A percentile compares a stretch with the other conserved stretches of the same genome.
Conservation (phyloP, 2,329 filamentous ascomycete species). For the Monosporascus sp. region DNA sequence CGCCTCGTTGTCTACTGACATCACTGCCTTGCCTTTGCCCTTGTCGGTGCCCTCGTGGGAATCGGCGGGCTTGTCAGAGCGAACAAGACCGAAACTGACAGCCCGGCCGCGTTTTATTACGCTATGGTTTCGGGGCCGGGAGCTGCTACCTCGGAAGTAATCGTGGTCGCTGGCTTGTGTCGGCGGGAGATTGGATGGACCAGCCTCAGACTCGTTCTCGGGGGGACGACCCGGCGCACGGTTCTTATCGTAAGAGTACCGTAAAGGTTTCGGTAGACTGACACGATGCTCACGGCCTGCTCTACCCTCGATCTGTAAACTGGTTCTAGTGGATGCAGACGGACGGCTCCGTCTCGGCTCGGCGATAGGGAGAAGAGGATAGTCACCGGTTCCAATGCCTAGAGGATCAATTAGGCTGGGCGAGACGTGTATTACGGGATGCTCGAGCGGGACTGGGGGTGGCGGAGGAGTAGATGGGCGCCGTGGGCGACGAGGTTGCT, state of each 20-base stretch:
- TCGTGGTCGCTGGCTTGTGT: constrained; percentile 2
- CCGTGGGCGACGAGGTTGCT: constrained; percentile 30
- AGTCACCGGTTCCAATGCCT: constrained; percentile 38
- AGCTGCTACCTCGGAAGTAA: constrained; percentile 12
- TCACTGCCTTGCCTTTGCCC: constrained; percentile 45
- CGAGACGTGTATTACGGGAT: constrained; percentile 36
- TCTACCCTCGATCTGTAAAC: constrained; percentile 44
- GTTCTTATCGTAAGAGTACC: constrained; percentile 49
- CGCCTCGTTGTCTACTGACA: constrained; percentile 34
- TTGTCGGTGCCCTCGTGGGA: constrained; percentile 33
- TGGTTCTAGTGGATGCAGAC: constrained; percentile 38
- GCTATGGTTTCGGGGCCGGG: constrained; percentile 25
- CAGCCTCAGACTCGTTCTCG: constrained; percentile 16
- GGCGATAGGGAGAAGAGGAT: constrained; percentile 45
- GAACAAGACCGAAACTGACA: constrained; percentile 25
- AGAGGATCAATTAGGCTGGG: constrained; percentile 30
- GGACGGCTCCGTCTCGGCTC: constrained; percentile 44
- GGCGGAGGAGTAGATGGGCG: constrained; percentile 49
- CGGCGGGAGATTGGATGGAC: constrained; percentile 15
- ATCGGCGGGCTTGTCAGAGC: constrained; percentile 11
- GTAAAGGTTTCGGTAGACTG: constrained; percentile 48
- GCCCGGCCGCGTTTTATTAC: constrained; percentile 21
- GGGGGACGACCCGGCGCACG: constrained; percentile 27
- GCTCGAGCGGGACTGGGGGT: constrained; percentile 44
- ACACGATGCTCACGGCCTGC: constrained; percentile 42